These are phyloP conservation scores for Agrocybe chaxingu DNA, from an alignment of 768 basidiomycete genomes.

Conservation along the genomic window DNA sequence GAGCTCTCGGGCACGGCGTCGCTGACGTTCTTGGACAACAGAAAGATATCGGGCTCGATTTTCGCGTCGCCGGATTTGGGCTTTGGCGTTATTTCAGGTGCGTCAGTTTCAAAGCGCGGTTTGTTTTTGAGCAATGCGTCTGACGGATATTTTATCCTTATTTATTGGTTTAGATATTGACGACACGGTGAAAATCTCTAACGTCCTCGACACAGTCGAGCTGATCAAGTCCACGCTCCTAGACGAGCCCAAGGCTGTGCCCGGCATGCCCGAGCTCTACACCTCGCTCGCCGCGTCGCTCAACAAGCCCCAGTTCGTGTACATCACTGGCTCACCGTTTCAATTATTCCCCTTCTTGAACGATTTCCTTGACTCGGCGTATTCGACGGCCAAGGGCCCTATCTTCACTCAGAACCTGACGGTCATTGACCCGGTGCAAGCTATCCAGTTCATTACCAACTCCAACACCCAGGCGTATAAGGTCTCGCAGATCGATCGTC, in stretches of 20 bases:
- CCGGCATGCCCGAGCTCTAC: slow-evolving; percentile 45
- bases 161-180: slow-evolving; percentile 32
- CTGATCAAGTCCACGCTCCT: slow-evolving; percentile 35
- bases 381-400: slow-evolving; percentile 32
- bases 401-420: slow-evolving; percentile 38
- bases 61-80: slow-evolving; percentile 34
- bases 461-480: slow-evolving; percentile 33
- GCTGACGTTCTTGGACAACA: slow-evolving; percentile 15
- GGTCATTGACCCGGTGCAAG: slow-evolving; percentile 23
- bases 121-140: background rate
- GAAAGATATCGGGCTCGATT: slow-evolving; percentile 24
- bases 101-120: slow-evolving; percentile 1
- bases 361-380: slow-evolving; percentile 33
- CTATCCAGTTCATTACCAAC: slow-evolving; percentile 24
- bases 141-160: background rate
- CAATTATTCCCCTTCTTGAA: slow-evolving; percentile 44
- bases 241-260: slow-evolving; percentile 35
- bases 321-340: slow-evolving; percentile 41
- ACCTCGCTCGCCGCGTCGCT: slow-evolving; percentile 32
- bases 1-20: slow-evolving; percentile 18
- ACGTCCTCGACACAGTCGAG: slow-evolving; percentile 31
- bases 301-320: slow-evolving; percentile 35
- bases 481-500: slow-evolving; percentile 31
- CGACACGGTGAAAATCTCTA: slow-evolving; percentile 40
- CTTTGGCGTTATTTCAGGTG: slow-evolving; percentile 42